Conservation (phyloP, 768 basidiomycete species). For the Leccinum fibrillosum region DNA sequence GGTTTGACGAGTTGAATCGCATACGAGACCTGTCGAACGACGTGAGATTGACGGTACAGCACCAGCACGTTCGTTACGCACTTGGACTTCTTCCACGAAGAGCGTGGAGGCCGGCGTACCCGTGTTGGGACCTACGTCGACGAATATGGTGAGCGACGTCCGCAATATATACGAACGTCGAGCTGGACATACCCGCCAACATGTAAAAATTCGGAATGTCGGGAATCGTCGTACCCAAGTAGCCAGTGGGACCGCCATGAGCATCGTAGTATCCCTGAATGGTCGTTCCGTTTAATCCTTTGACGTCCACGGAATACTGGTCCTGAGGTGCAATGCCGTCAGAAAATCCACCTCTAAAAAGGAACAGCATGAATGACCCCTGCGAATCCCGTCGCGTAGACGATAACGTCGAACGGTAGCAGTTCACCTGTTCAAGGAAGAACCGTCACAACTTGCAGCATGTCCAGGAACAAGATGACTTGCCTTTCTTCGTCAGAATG, state of each 20-base stretch:
- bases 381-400: conserved; percentile 33
- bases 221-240: conserved; percentile 32
- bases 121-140: conserved; percentile 25
- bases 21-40: conserved; percentile 24
- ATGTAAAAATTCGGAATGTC: conserved; percentile 37
- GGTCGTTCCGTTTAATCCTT: conserved; percentile 21
- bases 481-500: conserved; percentile 25
- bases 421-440: conserved; percentile 20
- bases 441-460: background rate
- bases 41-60: background rate
- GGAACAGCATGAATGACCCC: conserved; percentile 16
- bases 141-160: background rate
- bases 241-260: conserved; percentile 33
- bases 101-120: conserved; percentile 24
- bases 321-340: conserved; percentile 14
- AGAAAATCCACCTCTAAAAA: background rate
- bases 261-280: conserved; percentile 28
- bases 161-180: background rate
- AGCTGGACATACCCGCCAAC: conserved; percentile 24
- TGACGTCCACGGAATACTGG: conserved; percentile 20
- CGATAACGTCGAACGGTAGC: conserved; percentile 32
- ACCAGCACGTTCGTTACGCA: conserved; percentile 4
- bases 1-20: conserved; percentile 29
- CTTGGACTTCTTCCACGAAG: conserved; percentile 30
- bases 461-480: background rate